These are phyloP conservation scores for Emiliania huxleyi DNA, from an alignment of 78 protist species.

Conservation along the genomic window DNA sequence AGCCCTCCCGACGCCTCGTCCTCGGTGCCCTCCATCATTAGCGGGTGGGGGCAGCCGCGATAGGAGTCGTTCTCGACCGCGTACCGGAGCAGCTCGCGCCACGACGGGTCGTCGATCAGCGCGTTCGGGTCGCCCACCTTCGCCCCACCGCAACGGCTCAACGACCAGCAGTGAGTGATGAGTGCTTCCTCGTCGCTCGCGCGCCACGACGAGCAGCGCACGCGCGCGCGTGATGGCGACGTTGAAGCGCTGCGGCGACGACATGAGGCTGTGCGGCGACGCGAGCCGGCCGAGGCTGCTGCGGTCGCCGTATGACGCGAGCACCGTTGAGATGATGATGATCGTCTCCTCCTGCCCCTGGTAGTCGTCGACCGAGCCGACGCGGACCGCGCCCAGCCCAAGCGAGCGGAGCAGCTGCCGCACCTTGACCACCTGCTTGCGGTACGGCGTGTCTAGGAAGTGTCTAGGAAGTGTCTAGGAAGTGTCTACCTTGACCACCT, in stretches of 20 bases:
- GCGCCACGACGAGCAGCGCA: slow-evolving; percentile 36
- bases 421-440: slow-evolving; percentile 18
- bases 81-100: slow-evolving; percentile 12
- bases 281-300: background rate
- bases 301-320: background rate
- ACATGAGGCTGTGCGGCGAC: background rate
- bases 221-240: slow-evolving; percentile 52
- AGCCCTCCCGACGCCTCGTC: background rate
- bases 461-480: no score
- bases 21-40: background rate
- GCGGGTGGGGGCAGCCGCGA: background rate
- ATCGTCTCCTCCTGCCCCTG: slow-evolving; percentile 52
- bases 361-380: slow-evolving; percentile 54
- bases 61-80: background rate
- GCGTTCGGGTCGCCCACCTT: slow-evolving; percentile 45
- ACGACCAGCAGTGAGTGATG: no score
- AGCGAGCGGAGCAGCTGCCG: background rate
- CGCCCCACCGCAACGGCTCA: no score
- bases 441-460: no score
- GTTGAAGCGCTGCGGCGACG: slow-evolving; percentile 36
- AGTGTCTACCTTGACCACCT: background rate
- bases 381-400: slow-evolving; percentile 2
- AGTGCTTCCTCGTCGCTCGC: no score
- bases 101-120: background rate
- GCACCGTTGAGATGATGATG: slow-evolving; percentile 20